Base-by-base conservation (phyloP, 2,329 filamentous ascomycete species). In the Colletotrichum salicis region DNA sequence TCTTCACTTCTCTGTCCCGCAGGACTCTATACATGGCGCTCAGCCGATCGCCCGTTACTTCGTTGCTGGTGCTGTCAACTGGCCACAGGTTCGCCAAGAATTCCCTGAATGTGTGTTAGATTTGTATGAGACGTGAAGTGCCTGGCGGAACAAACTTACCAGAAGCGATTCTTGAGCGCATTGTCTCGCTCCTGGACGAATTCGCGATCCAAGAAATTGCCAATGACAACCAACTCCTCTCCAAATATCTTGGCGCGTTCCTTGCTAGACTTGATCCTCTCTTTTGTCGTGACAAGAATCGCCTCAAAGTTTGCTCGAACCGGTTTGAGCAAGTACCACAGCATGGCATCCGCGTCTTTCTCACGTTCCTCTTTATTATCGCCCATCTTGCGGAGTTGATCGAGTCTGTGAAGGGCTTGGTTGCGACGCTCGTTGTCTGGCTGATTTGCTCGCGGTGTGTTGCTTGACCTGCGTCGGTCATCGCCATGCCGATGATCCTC, bases 221-320 rank as follows among this genome's bases (percentile, higher is more conserved):
- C 91, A 78, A 92, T 90, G 5, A 85, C 85, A 54, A 91, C 83
- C 48, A 92, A 81, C 76, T 91, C 88, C 33, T 84, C 82, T 75
- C 90, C 91, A 77, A 92, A 88, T 55, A 91, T 86, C 76, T 84
- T 86, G 27, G 91, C 87, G 56, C 91, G 86, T 64, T 89, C 86
- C 74, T 91, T 90, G 76, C 89, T 88, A 33, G 87, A 89, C 66
- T 89, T 89, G 73, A 91, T 88, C 61, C 87, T 87, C 75, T 90
- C 89, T 74, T 88, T 89, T 2, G 89, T 92, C 4, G 90, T 90
- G 63, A 86, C 87, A 65, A 88, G 84, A 65, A 92, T 88, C 33
- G 84, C 85, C 74, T 88, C 86, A 62, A 93, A 87, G 72, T 89
- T 90, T 71, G 88, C 86, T 60, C 85, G 85, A 33, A 92, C 88